Base-by-base conservation (phyloP, 2,329 filamentous ascomycete species). In the Pseudocercospora musae region DNA sequence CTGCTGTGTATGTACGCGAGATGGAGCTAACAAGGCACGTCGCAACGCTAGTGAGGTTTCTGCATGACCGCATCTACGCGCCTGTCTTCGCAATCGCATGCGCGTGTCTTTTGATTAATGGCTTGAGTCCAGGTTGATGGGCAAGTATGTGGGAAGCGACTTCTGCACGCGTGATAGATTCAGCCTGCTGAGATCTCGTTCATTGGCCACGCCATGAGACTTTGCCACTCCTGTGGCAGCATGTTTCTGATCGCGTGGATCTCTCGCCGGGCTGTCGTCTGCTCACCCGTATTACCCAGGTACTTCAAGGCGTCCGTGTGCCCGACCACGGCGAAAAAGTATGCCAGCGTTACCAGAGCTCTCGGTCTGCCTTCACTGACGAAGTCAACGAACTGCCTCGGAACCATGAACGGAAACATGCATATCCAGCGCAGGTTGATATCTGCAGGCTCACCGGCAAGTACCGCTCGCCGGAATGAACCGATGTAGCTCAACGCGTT, bases 261-360 rank as follows among this genome's bases (percentile, higher is more conserved):
- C 44, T 74, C 72, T 18, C 66, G 60, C 54, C 66, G 66, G 2
- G 66, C 64, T 21, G 66, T 69, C 37, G 67, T 68, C 25, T 56
- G 62, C 49, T 69, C 58, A 20, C 70, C 67, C 6, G 66, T 69
- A 18, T 72, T 68, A 4, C 72, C 70, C 33, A 72, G 63, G 64
- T 71, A 74, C 63, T 72, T 71, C 21, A 71, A 62, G 25, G 66
- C 67, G 25, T 70, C 66, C 5, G 71, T 68, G 5, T 68, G 68
- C n/a, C 65, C 70, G 21, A 72, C 64, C 10, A 74, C 66, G 3
- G 71, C 72, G 57, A 76, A 77, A 61, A 73, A 71, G 60, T 75
- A 72, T 4, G 72, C 74, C 46, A 77, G 57, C 1, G 73, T 72
- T 2, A 75, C 70, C n/a, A 76, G 62, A 9, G 74, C 74, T 18